Base-by-base conservation (phyloP, 768 basidiomycete genomes). In the Amanita phalloides region DNA sequence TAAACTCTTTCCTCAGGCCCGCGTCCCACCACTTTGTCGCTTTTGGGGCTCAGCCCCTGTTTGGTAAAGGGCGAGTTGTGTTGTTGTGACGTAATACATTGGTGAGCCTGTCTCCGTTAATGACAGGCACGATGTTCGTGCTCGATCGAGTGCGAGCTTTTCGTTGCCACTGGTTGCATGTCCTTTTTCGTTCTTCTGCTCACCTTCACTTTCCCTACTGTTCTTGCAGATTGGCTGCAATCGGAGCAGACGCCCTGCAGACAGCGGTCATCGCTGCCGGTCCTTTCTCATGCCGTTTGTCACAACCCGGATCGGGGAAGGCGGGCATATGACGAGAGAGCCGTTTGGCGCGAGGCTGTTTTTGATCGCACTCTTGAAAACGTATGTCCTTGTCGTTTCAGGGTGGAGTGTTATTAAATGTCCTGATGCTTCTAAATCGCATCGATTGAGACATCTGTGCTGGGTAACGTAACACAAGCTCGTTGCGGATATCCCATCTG, bases 201-300 rank as follows among this genome's bases (percentile, higher is more conserved):
- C 23, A 25, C 23, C 23, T 25, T 25, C 23, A 25, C 23, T n/a
- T 25, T 25, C 23, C n/a, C n/a, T n/a, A n/a, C n/a, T 20, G 10
- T n/a, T 20, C 25, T 21, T 21, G 5, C 56, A 89, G 86, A 90
- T 87, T 0, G 93, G 93, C 20, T 79, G 91, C n/a, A 6, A 78
- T 86, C 45, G 90, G 90, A 32, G 76, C 73, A 33, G 84, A 88
- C 36, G 90, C 86, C 94, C 95, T 0, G 82, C 84, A 1, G 95
- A 98, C 55, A 79, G 86, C 61, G n/a, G 84, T 97, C 60, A 86
- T 97, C 35, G 93, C 90, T 84, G 32, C 73, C 5, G 57, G 9
- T 86, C 90, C 1, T 73, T 85, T 10, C 59, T 69, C 1, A 53
- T 85, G 3, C 84, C 94, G 0, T 84, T 97, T 59, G 73, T n/a